A percentile compares a stretch with the other conserved stretches of the same genome.
These are phyloP conservation scores for Geotrichum siamense DNA, from an alignment of 1,139 yeast species.

Conservation along the genomic window DNA sequence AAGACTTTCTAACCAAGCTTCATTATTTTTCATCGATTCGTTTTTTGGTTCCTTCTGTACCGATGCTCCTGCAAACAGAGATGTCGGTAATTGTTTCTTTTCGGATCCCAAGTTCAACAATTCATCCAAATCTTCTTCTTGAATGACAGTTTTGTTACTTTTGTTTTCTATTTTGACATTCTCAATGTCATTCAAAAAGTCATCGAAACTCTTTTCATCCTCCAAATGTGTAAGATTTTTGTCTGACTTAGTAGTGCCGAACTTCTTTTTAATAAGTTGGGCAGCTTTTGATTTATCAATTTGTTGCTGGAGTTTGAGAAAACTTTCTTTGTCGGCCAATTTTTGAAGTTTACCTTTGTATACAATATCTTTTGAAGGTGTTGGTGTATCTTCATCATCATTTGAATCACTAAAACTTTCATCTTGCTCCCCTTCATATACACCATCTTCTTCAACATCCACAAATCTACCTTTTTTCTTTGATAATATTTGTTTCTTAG, in stretches of 20 bases:
- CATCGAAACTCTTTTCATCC: constrained; percentile 12
- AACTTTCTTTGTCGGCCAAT: constrained; percentile 11
- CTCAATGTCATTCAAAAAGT: constrained; percentile 12
- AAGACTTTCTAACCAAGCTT: constrained; percentile 16
- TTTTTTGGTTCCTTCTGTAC: neutral
- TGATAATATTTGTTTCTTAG: neutral
- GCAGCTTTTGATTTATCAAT: constrained; percentile 17
- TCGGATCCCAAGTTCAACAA: neutral
- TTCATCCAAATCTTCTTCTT: constrained; percentile 4
- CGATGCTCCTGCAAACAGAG: constrained; percentile 9
- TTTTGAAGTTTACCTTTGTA: neutral
- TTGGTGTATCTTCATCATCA: neutral
- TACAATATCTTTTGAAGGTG: neutral
- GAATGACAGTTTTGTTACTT: neutral
- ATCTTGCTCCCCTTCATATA: constrained; percentile 5
- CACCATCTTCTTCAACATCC: neutral
- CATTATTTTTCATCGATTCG: constrained; percentile 3
- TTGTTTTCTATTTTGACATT: neutral
- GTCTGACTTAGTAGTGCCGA: neutral
- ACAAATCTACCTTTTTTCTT: neutral
- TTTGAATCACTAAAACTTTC: constrained; percentile 5
- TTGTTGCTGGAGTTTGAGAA: constrained; percentile 11
- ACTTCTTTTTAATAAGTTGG: constrained; percentile 10
- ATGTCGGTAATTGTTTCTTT: neutral
- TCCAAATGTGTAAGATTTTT: neutral